Conservation (phyloP, 495 filamentous ascomycete species). For the Hypoxylon intermedium region DNA sequence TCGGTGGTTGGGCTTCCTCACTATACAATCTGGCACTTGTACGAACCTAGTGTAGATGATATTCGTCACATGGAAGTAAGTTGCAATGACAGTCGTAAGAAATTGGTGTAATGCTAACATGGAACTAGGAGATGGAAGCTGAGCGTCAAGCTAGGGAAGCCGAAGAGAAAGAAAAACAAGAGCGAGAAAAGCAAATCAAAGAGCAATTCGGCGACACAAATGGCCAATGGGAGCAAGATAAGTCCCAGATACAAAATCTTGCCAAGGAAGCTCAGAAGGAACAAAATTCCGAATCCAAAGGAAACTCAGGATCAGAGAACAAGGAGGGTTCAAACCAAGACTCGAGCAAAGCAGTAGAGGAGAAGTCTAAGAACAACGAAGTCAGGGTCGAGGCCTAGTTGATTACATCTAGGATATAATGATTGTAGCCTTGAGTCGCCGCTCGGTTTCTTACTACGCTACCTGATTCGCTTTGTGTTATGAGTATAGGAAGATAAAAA, state of each 20-base stretch:
- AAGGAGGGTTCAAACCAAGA: constrained; percentile 29
- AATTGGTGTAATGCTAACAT: constrained; percentile 24
- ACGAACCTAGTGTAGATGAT: constrained; percentile 97
- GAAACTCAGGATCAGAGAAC: constrained; percentile 17
- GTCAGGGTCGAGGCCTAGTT: constrained; percentile 37
- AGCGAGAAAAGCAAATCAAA: constrained; percentile 70
- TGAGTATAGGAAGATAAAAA: constrained; percentile 17
- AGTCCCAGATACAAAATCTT: constrained; percentile 72
- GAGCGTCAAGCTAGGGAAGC: constrained; percentile 75
- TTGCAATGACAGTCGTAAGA: neutral
- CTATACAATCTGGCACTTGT: constrained; percentile 99
- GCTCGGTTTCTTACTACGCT: constrained; percentile 2
- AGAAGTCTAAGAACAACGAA: constrained; percentile 39
- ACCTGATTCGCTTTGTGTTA: constrained; percentile 8
- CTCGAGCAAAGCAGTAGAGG: constrained; percentile 43
- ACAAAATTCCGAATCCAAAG: constrained; percentile 41
- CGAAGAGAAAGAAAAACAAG: constrained; percentile 73
- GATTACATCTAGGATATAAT: constrained; percentile 24
- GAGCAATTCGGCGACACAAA: constrained; percentile 73
- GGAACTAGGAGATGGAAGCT: constrained; percentile 77
- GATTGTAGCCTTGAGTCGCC: constrained; percentile 11
- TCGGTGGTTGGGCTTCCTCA: constrained; percentile 97
- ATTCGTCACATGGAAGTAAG: constrained; percentile 91
- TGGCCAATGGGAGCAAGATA: constrained; percentile 84
- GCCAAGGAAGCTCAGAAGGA: constrained; percentile 57